Evolutionary conservation across 805 yeast species (phyloP).

Genomic region (Kuraishia piskuri): DNA sequence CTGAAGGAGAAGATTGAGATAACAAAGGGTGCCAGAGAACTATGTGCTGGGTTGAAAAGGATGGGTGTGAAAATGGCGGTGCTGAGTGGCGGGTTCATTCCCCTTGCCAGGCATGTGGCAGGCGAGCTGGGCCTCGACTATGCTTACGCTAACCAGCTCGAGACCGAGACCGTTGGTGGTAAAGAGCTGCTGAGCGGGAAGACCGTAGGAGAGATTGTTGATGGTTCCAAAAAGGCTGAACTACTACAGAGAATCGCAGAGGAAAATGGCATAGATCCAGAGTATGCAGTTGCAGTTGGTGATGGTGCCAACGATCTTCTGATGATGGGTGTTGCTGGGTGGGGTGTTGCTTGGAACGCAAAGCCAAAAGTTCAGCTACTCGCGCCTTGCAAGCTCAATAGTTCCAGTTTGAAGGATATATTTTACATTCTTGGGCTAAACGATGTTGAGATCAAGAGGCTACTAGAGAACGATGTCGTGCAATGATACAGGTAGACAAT

Average conservation of each 20-base stretch:
- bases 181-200: conserved; percentile 57
- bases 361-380: conserved; percentile 80
- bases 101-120: conserved; percentile 73
- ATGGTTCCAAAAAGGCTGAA: conserved; percentile 76
- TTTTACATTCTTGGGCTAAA: conserved; percentile 73
- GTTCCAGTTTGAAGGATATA: conserved; percentile 63
- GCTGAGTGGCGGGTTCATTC: conserved; percentile 90
- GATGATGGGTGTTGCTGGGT: conserved; percentile 90
- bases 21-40: conserved; percentile 81
- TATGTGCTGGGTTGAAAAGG: conserved; percentile 51
- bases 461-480: too few species aligned
- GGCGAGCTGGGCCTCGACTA: conserved; percentile 65
- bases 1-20: conserved; percentile 59
- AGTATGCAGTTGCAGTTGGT: conserved; percentile 73
- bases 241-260: conserved; percentile 54
- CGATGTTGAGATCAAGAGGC: conserved; percentile 40
- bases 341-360: conserved; percentile 96
- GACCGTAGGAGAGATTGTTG: conserved; percentile 75
- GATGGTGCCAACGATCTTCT: conserved; percentile 95
- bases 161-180: conserved; percentile 30
- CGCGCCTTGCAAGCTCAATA: conserved; percentile 80
- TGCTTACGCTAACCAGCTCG: conserved; percentile 75
- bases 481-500: too few species aligned
- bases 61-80: conserved; percentile 73
- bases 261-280: conserved; percentile 41